Percentiles rank a stretch among this genome's conserved stretches.
These are phyloP conservation scores for Dicorynia guianensis DNA, from an alignment of 306 rosid species.

Conservation along the genomic window DNA sequence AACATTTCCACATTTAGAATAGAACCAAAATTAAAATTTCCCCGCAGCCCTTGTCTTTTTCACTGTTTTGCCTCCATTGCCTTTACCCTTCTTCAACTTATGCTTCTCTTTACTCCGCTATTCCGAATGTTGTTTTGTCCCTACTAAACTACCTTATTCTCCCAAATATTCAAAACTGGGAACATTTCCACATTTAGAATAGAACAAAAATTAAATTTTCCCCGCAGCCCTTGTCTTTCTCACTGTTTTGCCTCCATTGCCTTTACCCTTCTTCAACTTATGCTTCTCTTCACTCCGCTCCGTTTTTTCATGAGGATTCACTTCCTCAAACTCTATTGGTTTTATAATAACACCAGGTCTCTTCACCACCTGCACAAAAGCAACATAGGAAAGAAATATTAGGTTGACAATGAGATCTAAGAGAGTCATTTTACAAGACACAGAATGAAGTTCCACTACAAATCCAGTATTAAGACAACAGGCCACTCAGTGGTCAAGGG, in stretches of 20 bases:
- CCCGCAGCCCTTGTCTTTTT: conserved; percentile 48
- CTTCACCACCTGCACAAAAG: conserved; percentile 76
- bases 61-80: conserved; percentile 40
- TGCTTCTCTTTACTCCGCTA: conserved; percentile 57
- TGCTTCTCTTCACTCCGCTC: conserved; percentile 59
- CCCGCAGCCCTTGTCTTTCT: conserved; percentile 48
- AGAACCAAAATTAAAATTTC: conserved; percentile 27
- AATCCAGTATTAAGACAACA: too few relatives aligned
- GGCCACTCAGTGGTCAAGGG: too few relatives aligned
- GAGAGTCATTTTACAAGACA: conserved; percentile 10
- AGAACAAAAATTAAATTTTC: conserved; percentile 27
- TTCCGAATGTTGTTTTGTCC: too few relatives aligned
- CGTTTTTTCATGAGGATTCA: conserved; percentile 62
- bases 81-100: conserved; percentile 48
- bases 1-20: conserved; percentile 22
- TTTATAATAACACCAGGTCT: conserved; percentile 79
- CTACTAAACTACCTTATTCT: too few relatives aligned
- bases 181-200: conserved; percentile 23
- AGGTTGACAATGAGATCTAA: background rate
- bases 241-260: conserved; percentile 40
- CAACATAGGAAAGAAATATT: conserved; percentile 1
- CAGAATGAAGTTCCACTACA: too few relatives aligned
- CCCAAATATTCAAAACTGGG: conserved; percentile 37
- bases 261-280: conserved; percentile 48
- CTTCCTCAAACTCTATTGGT: conserved; percentile 75